Evolutionary conservation across 805 yeast species (phyloP), one percentile per base, ranked within the genome.

Genomic region (Candida vaughaniae): DNA sequence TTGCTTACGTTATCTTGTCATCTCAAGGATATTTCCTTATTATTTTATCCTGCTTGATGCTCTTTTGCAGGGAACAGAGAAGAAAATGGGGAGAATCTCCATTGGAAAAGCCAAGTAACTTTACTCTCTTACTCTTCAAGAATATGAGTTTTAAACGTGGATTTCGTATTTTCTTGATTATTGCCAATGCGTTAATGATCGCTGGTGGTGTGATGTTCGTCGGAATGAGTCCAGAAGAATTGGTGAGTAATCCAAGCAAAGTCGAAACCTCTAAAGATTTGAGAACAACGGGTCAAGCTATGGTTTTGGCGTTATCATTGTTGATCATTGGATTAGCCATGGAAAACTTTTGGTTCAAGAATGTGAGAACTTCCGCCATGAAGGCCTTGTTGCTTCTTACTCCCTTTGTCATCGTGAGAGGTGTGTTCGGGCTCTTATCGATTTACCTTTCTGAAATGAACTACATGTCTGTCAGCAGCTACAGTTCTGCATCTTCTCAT

Each of bases 1-100:
- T 65, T 35, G 69, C 68, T 1, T 66, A 63, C 41, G 48, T 66
- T 38, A 62, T 65, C 6, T 53, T 65, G 22, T 52, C 60, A 5
- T 69, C 69, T 12, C 68, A 65, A 42, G 71, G 71, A 5, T 64
- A 64, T 30, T 63, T 65, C 45, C 46, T 52, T 4, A 52, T 66
- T 31, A 58, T 65, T 15, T 45, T 61, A 27, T 42, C 58, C 4
- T 29, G 58, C 1, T 56, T 64, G 26, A 51, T 55, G 16, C 48
- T 53, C 26, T 40, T 62, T 3, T 49, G 53, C 30, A 49, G 49
- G 17, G 61, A 63, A 16, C 68, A 62, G 33, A 31, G 20, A 4
- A 32, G 45, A 0, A 32, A 11, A 2, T 41, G 20, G 16, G 68
- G 69, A 1, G 22, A 29, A 11, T 61, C 66, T 3, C 56, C 63